A percentile compares a stretch with the other conserved stretches of the same genome.
These are phyloP conservation scores for Penicillium sp. DNA, from an alignment of 2,329 filamentous ascomycete genomes.

Conservation along the genomic window DNA sequence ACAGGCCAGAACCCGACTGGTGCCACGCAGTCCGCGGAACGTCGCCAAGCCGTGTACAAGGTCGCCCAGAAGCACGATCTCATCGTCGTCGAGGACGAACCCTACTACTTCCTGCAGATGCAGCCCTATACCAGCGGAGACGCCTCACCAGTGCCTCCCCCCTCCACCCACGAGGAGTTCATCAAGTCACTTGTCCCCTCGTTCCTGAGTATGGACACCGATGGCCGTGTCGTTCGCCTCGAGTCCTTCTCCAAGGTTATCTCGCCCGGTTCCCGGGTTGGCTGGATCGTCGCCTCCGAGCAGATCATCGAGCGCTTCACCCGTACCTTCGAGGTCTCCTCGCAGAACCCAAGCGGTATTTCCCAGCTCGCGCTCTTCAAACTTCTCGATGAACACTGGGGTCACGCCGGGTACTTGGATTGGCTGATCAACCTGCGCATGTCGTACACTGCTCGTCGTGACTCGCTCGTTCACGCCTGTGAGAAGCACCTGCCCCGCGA, in stretches of 20 bases:
- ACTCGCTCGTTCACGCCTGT: constrained; percentile 75
- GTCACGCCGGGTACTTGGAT: constrained; percentile 80
- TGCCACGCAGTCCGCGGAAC: constrained; percentile 68
- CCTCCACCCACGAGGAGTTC: constrained; percentile 68
- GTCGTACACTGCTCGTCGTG: constrained; percentile 76
- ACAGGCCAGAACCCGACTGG: constrained; percentile 92
- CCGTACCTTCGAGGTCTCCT: constrained; percentile 77
- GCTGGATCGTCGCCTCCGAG: constrained; percentile 85
- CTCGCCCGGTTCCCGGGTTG: constrained; percentile 74
- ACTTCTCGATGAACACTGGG: constrained; percentile 90
- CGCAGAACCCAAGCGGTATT: constrained; percentile 81
- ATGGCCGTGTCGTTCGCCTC: constrained; percentile 84
- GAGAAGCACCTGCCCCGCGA: constrained; percentile 71
- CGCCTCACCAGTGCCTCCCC: constrained; percentile 53
- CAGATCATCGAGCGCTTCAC: constrained; percentile 81
- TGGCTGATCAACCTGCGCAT: constrained; percentile 82
- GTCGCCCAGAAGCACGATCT: constrained; percentile 81
- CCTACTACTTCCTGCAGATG: constrained; percentile 90
- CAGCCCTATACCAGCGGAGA: constrained; percentile 64
- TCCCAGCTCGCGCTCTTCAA: constrained; percentile 83
- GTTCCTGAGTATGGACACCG: constrained; percentile 74
- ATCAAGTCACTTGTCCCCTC: constrained; percentile 70
- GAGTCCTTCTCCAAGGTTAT: constrained; percentile 94
- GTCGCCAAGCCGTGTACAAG: constrained; percentile 70
- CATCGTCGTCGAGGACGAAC: constrained; percentile 87